Base-by-base conservation (phyloP, 306 rosid species). In the Begonia loranthoides region DNA sequence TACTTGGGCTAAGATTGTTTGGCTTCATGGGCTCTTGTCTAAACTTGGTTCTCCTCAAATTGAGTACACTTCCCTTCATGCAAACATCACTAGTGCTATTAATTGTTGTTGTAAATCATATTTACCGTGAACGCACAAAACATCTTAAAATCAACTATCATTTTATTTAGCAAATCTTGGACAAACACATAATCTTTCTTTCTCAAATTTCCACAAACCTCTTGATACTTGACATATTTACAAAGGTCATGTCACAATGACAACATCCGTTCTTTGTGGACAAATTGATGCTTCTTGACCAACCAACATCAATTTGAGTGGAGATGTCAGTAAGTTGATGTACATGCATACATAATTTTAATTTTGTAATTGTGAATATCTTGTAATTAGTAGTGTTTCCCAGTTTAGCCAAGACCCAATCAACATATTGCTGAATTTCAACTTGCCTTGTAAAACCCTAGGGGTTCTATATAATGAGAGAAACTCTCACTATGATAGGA, bases 301-400 rank as follows among this genome's bases (percentile, higher is more conserved):
- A 1, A 24, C 19, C 44, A 52, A 6, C 56, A 28, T 52, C 56
- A 22, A 52, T 52, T 52, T 52, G 56, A 52, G 44, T 28, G 44
- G 44, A 19, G 2, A 43, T 12, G 45, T 41, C 47, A 43, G 9
- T 4, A 28, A 28, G 49, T 28, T 28, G 36, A 3, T 8, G 1
- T 28, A 7, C 2, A 28, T 28, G 4, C 5, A 19, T 28, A 28
- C 8, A 4, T 28, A 28, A 28, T 4, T 28, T 28, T 28, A 28
- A 28, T 28, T 28, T 28, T 28, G 36, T 28, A 28, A 8, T 28
- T 28, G 36, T 28, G 5, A 28, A 28, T 7, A 19, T 7, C 36
- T 28, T 28, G 36, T 28, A 1, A 7, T 7, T 28, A 4, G 36
- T 28, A 28, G 36, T 28, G 36, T 28, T 28, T 28, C 36, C 36